Evolutionary conservation across 2,329 filamentous ascomycete genomes (phyloP), one percentile per base, ranked within the genome.

Genomic region (Ilyonectria mors-panacis): DNA sequence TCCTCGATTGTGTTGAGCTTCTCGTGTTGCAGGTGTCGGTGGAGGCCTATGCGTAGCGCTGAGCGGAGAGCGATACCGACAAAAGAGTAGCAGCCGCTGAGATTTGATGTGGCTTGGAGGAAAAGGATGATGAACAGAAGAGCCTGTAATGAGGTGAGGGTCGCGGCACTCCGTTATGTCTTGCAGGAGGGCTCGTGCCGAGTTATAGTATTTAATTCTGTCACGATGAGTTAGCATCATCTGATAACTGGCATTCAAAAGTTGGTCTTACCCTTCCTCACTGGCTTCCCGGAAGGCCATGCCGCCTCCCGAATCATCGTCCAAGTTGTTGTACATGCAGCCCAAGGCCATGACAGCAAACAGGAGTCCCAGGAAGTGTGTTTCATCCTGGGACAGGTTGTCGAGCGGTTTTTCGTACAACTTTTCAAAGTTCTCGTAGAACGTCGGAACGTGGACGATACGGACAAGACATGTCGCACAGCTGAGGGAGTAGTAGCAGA

Each of bases 71-170:
- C 93, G 73, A 95, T 92, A 7, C 93, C 93, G 54, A 95, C 87
- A 73, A 94, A 94, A 0, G 92, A 89, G 79, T 95, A 95, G 77
- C 93, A 95, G 10, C 90, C 92, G 76, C 91, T 93, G 33, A 95
- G 82, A 76, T 94, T 93, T 10, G 93, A 92, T 2, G 93, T 93
- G 2, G 92, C 90, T 76, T 96, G 93, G 1, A 95, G 85, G 76
- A 95, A 96, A 3, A 95, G 83, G 55, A 94, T 92, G 87, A 94
- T 93, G 77, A 94, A 94, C 21, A 94, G 82, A 7, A 96, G 85
- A 2, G 92, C 89, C 78, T 96, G 93, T 9, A 95, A 82, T 1
- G 93, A 93, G 21, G 86, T 88, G 48, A 95, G 83, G 83, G 76
- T 95, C 93, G 53, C 93, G 89, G 72, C 92, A 94, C 66, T 91